Percentiles rank a stretch among this genome's conserved stretches.
These are phyloP conservation scores for Thelonectria discophora DNA, from an alignment of 2,329 filamentous ascomycete genomes.

Conservation along the genomic window DNA sequence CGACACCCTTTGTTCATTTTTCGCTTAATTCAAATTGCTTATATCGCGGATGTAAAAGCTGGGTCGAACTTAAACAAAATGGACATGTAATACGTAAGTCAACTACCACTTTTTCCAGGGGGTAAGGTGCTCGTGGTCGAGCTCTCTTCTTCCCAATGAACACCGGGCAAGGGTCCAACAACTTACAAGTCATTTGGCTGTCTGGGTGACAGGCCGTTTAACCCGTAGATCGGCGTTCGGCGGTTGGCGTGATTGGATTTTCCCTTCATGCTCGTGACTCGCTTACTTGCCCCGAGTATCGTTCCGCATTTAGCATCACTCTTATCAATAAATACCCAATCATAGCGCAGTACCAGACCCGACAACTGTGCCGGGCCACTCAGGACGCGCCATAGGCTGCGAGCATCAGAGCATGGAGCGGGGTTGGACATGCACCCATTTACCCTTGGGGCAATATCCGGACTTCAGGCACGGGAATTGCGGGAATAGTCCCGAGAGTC, in stretches of 20 bases:
- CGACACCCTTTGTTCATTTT: slow-evolving; percentile 12
- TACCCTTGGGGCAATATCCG: not conserved
- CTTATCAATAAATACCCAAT: not conserved
- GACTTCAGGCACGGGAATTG: not conserved
- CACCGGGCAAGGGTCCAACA: no score
- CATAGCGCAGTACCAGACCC: not conserved
- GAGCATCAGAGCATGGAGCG: not conserved
- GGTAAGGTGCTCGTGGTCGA: not conserved
- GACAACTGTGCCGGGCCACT: not conserved
- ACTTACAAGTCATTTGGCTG: no score
- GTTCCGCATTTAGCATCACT: not conserved
- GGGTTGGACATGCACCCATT: not conserved
- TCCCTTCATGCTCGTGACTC: not conserved
- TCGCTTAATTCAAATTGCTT: no score
- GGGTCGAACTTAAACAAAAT: no score
- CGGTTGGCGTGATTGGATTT: no score
- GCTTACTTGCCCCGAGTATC: not conserved
- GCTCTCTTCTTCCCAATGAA: not conserved
- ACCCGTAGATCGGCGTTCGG: no score
- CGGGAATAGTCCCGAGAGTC: not conserved
- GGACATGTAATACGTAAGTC: not conserved
- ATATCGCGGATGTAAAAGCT: no score
- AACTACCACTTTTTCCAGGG: not conserved
- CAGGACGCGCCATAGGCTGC: not conserved
- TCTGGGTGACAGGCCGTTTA: no score